These are phyloP conservation scores for Isatis tinctoria DNA, from an alignment of 345 rosid species.

Conservation along the genomic window DNA sequence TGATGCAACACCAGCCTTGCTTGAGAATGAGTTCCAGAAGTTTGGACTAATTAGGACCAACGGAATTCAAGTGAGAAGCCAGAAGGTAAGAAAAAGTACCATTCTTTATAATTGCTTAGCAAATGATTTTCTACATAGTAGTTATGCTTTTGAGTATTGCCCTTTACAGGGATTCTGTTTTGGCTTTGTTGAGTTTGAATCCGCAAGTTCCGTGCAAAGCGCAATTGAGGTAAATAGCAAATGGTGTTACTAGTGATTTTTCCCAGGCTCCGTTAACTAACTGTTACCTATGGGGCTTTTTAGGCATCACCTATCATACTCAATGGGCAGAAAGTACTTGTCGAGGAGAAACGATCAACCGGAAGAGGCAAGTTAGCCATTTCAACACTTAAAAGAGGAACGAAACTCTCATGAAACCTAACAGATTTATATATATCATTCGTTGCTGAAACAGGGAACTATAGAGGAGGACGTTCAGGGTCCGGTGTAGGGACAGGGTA, in stretches of 20 bases:
- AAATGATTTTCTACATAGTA: not conserved
- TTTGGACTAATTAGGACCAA: slow-evolving; percentile 76
- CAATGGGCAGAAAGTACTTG: slow-evolving; percentile 61
- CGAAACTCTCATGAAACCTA: not conserved
- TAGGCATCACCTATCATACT: slow-evolving; percentile 91
- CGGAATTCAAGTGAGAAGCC: slow-evolving; percentile 82
- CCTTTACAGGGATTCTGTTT: slow-evolving; percentile 73
- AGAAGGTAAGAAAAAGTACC: slow-evolving; percentile 46
- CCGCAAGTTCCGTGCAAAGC: slow-evolving; percentile 67
- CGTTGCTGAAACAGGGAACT: slow-evolving; percentile 45
- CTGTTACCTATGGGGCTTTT: not conserved
- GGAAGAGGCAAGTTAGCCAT: slow-evolving; percentile 63
- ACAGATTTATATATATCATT: not conserved
- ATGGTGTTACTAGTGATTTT: not conserved
- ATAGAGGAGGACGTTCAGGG: slow-evolving; percentile 64
- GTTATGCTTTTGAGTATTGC: not conserved
- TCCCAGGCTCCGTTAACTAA: not conserved
- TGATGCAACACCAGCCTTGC: slow-evolving; percentile 54
- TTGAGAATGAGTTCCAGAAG: slow-evolving; percentile 84
- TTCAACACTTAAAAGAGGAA: not conserved
- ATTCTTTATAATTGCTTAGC: not conserved
- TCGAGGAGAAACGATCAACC: slow-evolving; percentile 91
- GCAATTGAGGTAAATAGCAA: slow-evolving; percentile 72
- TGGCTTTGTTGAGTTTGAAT: slow-evolving; percentile 97
- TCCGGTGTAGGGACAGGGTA: slow-evolving; percentile 48